Percentiles rank a stretch among this genome's conserved stretches.
Evolutionary conservation across 2,329 filamentous ascomycete genomes (phyloP).

Genomic region (Cladosporium phlei): DNA sequence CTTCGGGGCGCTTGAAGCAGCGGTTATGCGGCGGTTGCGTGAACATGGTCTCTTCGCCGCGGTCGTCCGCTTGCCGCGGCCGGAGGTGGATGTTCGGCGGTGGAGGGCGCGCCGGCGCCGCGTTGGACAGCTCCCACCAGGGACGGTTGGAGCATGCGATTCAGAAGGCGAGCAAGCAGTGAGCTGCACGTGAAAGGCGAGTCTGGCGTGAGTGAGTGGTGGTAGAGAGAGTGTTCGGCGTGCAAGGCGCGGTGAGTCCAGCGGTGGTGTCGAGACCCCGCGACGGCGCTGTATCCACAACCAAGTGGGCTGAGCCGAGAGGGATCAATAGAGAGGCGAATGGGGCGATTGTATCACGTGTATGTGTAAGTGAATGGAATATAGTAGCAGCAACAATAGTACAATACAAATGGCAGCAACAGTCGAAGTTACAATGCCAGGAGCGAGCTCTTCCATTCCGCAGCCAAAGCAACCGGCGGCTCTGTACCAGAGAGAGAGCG

Average conservation of each 20-base stretch:
- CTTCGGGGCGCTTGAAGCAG: constrained; percentile 27
- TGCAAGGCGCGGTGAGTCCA: constrained; percentile 1
- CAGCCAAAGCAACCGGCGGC: no score
- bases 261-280: no score
- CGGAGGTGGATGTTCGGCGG: constrained; percentile 7
- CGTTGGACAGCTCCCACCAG: neutral
- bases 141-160: constrained; percentile 1
- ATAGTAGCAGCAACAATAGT: no score
- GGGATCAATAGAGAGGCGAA: no score
- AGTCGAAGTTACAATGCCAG: no score
- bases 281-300: no score
- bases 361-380: no score
- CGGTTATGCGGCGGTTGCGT: constrained; percentile 19
- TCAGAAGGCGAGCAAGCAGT: neutral
- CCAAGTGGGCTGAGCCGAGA: no score
- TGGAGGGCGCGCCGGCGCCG: constrained; percentile 6
- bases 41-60: constrained; percentile 3
- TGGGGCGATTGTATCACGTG: no score
- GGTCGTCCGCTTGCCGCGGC: constrained; percentile 2
- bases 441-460: no score
- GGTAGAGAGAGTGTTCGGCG: neutral
- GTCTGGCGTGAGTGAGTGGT: constrained; percentile 6
- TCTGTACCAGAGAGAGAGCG: no score
- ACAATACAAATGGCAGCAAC: no score
- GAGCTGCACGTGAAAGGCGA: neutral